Percentiles rank a stretch among this genome's conserved stretches.
Evolutionary conservation across 2,329 filamentous ascomycete species (phyloP).

Genomic region (Claviceps humidiphila): DNA sequence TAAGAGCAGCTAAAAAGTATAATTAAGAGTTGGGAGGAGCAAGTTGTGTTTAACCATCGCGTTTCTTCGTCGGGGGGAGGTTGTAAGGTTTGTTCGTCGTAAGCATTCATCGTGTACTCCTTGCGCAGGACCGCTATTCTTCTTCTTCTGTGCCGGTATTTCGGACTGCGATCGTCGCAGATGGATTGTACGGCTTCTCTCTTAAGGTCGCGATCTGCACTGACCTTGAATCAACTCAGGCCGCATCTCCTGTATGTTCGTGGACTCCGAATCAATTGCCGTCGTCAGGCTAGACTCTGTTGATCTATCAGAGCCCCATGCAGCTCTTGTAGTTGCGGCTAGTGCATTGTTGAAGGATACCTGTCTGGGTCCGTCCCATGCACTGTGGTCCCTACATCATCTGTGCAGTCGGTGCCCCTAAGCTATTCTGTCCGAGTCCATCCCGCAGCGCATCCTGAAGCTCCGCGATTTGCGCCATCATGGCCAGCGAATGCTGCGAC

Average conservation of each 20-base stretch:
- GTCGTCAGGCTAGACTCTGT: neutral
- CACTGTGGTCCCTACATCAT: slow-evolving; percentile 21
- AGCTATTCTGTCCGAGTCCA: slow-evolving; percentile 17
- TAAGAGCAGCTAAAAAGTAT: neutral
- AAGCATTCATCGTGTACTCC: neutral
- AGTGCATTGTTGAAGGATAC: neutral
- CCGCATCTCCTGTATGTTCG: too few species aligned
- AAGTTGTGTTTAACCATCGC: slow-evolving; percentile 1
- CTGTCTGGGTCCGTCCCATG: neutral
- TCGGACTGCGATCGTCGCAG: neutral
- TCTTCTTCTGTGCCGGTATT: neutral
- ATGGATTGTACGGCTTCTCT: too few species aligned
- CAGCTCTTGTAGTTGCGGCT: neutral
- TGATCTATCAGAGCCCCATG: neutral
- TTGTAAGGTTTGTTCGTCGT: neutral
- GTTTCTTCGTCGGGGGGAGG: slow-evolving; percentile 1
- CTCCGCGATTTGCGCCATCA: slow-evolving; percentile 36
- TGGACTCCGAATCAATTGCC: too few species aligned
- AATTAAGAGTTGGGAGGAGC: neutral
- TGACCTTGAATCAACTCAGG: too few species aligned
- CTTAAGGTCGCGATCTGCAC: too few species aligned
- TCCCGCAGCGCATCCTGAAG: slow-evolving; percentile 30
- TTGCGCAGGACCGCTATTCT: neutral
- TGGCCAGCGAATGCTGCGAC: slow-evolving; percentile 29
- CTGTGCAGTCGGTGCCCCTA: slow-evolving; percentile 27